Conservation (phyloP, 108 stramenopile species). For the Pseudonitzschia multistriata region DNA sequence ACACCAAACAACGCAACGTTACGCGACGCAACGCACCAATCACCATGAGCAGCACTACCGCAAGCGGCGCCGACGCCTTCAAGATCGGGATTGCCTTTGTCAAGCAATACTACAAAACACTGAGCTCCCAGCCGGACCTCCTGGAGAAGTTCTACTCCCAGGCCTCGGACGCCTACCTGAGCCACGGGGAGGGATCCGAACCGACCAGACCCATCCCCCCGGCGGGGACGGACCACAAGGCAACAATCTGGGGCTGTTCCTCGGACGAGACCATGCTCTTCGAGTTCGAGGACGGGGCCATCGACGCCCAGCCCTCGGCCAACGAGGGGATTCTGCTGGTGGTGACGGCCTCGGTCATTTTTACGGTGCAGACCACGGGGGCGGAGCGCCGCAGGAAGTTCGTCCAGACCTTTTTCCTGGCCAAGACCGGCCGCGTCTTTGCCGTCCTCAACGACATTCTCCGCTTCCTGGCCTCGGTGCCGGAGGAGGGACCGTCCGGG, state of each 20-base stretch:
- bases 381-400: slow-evolving; percentile 42
- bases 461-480: slow-evolving; percentile 51
- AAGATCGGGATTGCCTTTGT: slow-evolving; percentile 72
- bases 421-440: slow-evolving; percentile 22
- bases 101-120: slow-evolving; percentile 76
- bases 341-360: slow-evolving; percentile 63
- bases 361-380: slow-evolving; percentile 23
- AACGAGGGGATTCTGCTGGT: slow-evolving; percentile 73
- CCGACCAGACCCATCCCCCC: slow-evolving; percentile 37
- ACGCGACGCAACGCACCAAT: not conserved
- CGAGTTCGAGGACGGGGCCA: slow-evolving; percentile 63
- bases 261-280: slow-evolving; percentile 25
- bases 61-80: slow-evolving; percentile 27
- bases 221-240: not conserved
- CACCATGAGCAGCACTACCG: slow-evolving; percentile 10
- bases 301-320: slow-evolving; percentile 79
- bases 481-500: slow-evolving; percentile 2
- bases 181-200: slow-evolving; percentile 51
- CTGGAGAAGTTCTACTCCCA: slow-evolving; percentile 66
- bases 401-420: slow-evolving; percentile 74
- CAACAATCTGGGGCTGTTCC: slow-evolving; percentile 23
- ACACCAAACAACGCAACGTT: not conserved
- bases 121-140: slow-evolving; percentile 55
- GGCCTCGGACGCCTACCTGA: slow-evolving; percentile 33
- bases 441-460: slow-evolving; percentile 78